phyloP scores from a whole-genome alignment of 129 eudicot genomes.

The Saussurea involucrata region DNA sequence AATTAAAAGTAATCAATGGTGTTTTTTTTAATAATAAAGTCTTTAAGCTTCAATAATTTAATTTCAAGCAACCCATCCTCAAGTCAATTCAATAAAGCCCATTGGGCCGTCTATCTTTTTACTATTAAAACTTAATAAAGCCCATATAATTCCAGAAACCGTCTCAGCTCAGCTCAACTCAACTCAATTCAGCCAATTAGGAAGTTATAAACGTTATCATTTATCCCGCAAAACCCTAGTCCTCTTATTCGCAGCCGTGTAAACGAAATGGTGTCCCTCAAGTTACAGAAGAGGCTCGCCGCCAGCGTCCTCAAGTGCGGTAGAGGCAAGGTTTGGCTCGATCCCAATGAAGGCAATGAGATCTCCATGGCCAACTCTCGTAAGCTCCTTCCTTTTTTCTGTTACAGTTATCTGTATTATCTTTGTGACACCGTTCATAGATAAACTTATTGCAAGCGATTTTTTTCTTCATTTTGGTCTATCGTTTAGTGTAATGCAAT shows the following conservation, averaged over 20 bases:
- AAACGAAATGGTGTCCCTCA: conserved; percentile 45
- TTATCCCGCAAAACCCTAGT: conserved; percentile 24
- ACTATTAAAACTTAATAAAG: neutral
- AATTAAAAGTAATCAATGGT: no score
- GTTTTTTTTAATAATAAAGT: no score
- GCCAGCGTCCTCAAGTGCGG: conserved; percentile 64
- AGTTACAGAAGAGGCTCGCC: conserved; percentile 60
- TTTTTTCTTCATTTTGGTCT: neutral
- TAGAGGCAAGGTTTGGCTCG: conserved; percentile 55
- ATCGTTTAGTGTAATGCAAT: neutral
- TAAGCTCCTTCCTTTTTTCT: neutral
- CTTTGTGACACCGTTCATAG: neutral
- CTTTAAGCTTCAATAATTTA: no score
- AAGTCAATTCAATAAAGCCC: neutral
- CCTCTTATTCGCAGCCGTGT: conserved; percentile 11
- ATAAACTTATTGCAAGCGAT: neutral
- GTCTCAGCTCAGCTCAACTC: neutral
- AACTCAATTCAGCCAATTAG: neutral
- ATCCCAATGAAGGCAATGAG: conserved; percentile 56
- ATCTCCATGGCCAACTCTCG: conserved; percentile 61
- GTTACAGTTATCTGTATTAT: neutral
- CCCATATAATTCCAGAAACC: neutral
- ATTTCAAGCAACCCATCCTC: no score
- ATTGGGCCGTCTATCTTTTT: conserved; percentile 1
- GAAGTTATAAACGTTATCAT: conserved; percentile 13